These are phyloP conservation scores for Pseudogymnoascus sp. DNA, from an alignment of 2,329 filamentous ascomycete species.

Conservation along the genomic window DNA sequence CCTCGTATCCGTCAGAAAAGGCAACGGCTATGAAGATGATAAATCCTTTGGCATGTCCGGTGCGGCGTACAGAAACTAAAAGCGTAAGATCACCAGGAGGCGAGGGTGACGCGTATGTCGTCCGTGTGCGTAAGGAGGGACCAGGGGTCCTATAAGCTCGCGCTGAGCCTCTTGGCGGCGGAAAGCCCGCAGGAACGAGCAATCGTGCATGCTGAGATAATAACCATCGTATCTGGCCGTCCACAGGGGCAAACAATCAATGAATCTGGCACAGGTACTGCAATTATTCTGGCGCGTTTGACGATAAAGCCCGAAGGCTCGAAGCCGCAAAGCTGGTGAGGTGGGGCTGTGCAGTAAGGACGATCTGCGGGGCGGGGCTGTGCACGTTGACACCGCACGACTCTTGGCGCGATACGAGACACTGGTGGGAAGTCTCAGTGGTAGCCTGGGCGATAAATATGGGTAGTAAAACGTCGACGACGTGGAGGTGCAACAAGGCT, in stretches of 20 bases:
- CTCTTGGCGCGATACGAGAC: neutral
- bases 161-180: neutral
- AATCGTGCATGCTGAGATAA: neutral
- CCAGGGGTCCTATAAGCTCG: neutral
- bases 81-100: neutral
- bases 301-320: neutral
- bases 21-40: neutral
- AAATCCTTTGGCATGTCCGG: neutral
- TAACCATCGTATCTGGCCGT: neutral
- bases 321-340: neutral
- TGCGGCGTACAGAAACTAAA: neutral
- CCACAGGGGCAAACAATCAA: neutral
- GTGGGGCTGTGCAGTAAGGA: neutral
- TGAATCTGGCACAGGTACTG: neutral
- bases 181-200: neutral
- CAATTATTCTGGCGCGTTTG: neutral
- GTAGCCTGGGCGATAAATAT: neutral
- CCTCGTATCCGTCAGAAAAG: neutral
- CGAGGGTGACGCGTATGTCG: neutral
- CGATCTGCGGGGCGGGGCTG: conserved; percentile 3
- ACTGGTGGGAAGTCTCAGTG: neutral
- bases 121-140: neutral
- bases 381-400: neutral
- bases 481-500: neutral
- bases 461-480: neutral